These are phyloP conservation scores for Diplodia sapinea DNA, from an alignment of 2,329 filamentous ascomycete species.

Conservation along the genomic window DNA sequence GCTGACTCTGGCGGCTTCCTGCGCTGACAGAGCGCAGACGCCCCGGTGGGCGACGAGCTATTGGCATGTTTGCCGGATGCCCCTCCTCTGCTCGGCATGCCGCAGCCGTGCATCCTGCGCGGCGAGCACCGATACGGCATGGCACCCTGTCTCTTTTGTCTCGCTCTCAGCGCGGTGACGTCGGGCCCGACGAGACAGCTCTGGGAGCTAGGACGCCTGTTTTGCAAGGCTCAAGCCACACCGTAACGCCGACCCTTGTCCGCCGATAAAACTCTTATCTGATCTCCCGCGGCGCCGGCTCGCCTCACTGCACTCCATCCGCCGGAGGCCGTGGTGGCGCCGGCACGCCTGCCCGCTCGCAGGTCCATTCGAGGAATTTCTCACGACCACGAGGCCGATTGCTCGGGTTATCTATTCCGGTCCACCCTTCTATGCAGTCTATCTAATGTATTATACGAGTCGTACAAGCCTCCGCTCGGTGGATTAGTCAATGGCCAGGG, in stretches of 20 bases:
- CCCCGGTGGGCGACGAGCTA: conserved; percentile 17
- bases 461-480: conserved; percentile 6
- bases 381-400: conserved; percentile 3
- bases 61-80: conserved; percentile 4
- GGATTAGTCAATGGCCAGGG: conserved; percentile 26
- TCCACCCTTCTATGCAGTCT: conserved; percentile 6
- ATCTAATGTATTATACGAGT: conserved; percentile 10
- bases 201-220: conserved; percentile 21
- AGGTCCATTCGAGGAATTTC: conserved; percentile 10
- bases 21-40: conserved; percentile 13
- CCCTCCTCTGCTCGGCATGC: conserved; percentile 14
- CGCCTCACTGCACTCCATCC: background rate
- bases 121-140: background rate
- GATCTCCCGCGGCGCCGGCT: conserved; percentile 3
- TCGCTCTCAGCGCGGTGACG: background rate
- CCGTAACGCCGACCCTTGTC: conserved; percentile 4
- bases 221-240: conserved; percentile 13
- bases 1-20: conserved; percentile 14
- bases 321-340: conserved; percentile 1
- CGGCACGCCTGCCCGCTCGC: background rate
- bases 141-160: background rate
- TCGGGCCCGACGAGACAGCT: conserved; percentile 14
- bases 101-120: conserved; percentile 5
- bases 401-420: conserved; percentile 26
- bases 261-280: conserved; percentile 27